phyloP scores from a whole-genome alignment of 1,284 basidiomycete species.

The Chiua sp. region DNA sequence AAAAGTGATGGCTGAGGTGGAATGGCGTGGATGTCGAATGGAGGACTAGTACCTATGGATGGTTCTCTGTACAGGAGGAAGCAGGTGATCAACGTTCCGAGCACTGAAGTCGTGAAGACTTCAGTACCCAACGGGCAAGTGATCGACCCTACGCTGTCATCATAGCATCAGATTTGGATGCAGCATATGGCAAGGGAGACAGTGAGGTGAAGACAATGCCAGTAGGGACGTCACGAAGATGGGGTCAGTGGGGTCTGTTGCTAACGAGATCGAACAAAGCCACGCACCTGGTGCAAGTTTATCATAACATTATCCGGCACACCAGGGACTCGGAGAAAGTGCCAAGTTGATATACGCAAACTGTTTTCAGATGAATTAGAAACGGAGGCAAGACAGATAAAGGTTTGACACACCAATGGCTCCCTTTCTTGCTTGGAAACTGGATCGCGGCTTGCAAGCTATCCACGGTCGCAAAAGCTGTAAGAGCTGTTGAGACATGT shows the following conservation, averaged over 20 bases:
- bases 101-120: not conserved
- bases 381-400: not conserved
- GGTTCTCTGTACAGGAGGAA: too few species aligned
- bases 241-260: conserved; percentile 91
- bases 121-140: not conserved
- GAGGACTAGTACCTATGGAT: too few species aligned
- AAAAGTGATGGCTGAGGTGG: too few species aligned
- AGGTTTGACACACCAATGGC: conserved; percentile 72
- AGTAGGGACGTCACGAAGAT: conserved; percentile 56
- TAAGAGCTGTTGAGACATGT: too few species aligned
- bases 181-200: not conserved
- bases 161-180: conserved; percentile 46
- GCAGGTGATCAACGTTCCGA: not conserved
- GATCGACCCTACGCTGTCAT: conserved; percentile 74
- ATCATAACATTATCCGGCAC: conserved; percentile 84
- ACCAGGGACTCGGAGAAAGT: conserved; percentile 87
- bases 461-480: too few species aligned
- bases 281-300: conserved; percentile 80
- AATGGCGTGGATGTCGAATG: too few species aligned
- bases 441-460: conserved; percentile 96
- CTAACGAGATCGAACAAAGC: conserved; percentile 60
- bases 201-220: not conserved
- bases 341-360: conserved; percentile 99
- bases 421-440: conserved; percentile 92
- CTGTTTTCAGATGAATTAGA: conserved; percentile 37